Base-by-base conservation (phyloP, 768 basidiomycete species). In the Leccinum obscurum region DNA sequence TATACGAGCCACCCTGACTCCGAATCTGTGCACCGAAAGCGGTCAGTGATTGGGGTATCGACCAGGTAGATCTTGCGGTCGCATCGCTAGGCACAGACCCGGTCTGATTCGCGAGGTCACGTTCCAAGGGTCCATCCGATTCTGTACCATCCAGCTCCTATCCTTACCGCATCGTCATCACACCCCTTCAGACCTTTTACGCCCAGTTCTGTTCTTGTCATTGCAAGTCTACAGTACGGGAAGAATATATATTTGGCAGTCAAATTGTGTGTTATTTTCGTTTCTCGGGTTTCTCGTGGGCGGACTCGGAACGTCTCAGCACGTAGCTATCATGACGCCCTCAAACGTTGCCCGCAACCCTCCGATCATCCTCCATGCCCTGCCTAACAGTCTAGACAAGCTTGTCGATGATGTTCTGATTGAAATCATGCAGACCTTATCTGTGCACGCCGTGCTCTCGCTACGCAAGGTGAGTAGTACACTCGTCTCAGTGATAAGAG, bases 371-470 rank as follows among this genome's bases (percentile, higher is more conserved):
- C 7, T 51, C 11, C 10, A 10, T 55, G 2, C 28, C 55, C 59
- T 58, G 58, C 14, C 57, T n/a, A 56, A 30, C 55, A 59, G 62
- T 37, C 32, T 72, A 0, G 72, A 72, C 58, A 62, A n/a, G 26
- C 62, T 72, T 17, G 68, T 68, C 39, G 70, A 72, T n/a, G 71
- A 72, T 34, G 39, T 72, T 49, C n/a, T 72, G 11, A 56, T 72
- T 20, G 66, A 63, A 4, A 60, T 72, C 14, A 17, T 72, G 4
- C 62, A 63, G 30, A 17, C 4, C 1, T 53, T 60, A 8, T 59
- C 72, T 17, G 64, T 62, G 20, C 55, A n/a, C n/a, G 35, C 60
- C 32, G 34, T 72, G 8, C 64, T 72, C 20, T 51, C 66, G 8
- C 51, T 72, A 8, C 71, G 70, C 60, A 53, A 53, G 57, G 70